Conservation (phyloP, 441 rosid genomes). For the Eruca vesicaria region DNA sequence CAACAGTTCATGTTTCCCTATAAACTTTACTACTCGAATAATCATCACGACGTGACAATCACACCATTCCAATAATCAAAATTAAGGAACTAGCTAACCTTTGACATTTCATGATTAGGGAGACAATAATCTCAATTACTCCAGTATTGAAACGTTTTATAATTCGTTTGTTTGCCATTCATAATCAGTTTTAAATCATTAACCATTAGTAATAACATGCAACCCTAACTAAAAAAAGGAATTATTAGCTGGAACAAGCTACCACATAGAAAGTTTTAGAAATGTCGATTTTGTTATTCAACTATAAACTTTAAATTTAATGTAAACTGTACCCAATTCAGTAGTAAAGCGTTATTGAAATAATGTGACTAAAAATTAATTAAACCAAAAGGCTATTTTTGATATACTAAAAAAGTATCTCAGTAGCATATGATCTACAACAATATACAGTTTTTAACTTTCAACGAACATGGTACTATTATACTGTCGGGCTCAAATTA, state of each 20-base stretch:
- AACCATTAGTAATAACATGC: neutral
- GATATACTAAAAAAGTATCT: neutral
- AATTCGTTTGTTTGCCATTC: neutral
- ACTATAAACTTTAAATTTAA: neutral
- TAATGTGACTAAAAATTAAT: neutral
- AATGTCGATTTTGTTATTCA: neutral
- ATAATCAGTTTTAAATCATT: constrained; percentile 7
- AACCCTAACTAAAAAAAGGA: neutral
- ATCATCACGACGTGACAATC: constrained; percentile 36
- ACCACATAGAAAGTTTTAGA: neutral
- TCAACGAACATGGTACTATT: neutral
- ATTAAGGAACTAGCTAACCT: constrained; percentile 11
- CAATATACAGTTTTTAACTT: neutral
- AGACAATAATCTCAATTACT: constrained; percentile 12
- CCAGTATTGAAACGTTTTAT: neutral
- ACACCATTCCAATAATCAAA: constrained; percentile 24
- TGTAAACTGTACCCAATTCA: neutral
- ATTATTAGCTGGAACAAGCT: neutral
- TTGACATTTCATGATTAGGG: constrained; percentile 25
- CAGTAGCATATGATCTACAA: constrained; percentile 19
- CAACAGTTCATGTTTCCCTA: constrained; percentile 1
- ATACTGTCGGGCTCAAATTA: neutral
- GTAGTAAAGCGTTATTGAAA: neutral
- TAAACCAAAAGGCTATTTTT: neutral
- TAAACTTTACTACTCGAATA: neutral